Evolutionary conservation across 768 basidiomycete genomes (phyloP).

Genomic region (Gymnopilus junonius): DNA sequence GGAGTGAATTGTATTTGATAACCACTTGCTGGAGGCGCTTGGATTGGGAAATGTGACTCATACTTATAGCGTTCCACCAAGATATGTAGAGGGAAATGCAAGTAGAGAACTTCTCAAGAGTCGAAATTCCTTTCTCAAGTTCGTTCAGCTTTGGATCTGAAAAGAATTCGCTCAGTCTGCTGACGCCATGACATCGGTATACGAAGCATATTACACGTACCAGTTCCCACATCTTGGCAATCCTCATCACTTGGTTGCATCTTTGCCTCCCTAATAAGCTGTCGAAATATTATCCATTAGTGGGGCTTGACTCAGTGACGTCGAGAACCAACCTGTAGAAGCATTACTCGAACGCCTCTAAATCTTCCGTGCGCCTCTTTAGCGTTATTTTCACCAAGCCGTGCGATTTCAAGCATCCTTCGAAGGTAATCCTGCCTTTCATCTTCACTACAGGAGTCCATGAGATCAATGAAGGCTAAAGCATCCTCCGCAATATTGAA

Average conservation of each 20-base stretch:
- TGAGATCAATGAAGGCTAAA: background rate
- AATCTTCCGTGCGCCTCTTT: background rate
- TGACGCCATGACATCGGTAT: background rate
- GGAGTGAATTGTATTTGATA: background rate
- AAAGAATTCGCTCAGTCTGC: background rate
- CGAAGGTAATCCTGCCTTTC: background rate
- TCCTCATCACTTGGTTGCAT: background rate
- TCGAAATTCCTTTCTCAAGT: conserved; percentile 2
- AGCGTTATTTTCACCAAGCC: background rate
- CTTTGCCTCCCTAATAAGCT: conserved; percentile 1
- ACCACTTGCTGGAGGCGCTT: background rate
- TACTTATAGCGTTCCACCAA: conserved; percentile 13
- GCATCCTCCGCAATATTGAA: conserved; percentile 14
- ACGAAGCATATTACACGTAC: background rate
- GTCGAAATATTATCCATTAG: no score
- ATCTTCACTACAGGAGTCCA: background rate
- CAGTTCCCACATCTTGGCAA: background rate
- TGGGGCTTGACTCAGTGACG: background rate
- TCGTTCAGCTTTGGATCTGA: background rate
- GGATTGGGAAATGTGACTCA: background rate
- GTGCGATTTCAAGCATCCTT: background rate
- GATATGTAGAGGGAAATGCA: conserved; percentile 8
- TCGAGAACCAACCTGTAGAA: background rate
- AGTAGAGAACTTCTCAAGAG: conserved; percentile 9
- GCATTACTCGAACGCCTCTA: background rate